Conservation (phyloP, 2,329 filamentous ascomycete species). For the Monosporascus sp. region DNA sequence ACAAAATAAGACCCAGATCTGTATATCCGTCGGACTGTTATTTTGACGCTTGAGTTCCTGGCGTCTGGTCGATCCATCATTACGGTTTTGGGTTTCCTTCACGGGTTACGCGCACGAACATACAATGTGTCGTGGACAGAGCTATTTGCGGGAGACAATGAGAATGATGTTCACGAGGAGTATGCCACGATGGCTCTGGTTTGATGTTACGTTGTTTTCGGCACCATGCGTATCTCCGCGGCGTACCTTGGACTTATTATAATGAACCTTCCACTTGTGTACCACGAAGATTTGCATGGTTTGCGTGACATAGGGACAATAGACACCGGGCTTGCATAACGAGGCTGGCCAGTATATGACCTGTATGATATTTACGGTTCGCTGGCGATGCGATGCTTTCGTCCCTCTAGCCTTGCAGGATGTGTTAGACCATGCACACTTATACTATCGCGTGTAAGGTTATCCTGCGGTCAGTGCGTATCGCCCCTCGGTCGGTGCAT, state of each 20-base stretch:
- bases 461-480: no score
- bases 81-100: conserved; percentile 14
- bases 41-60: conserved; percentile 18
- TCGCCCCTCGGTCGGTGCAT: no score
- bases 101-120: conserved; percentile 11
- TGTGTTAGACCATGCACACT: no score
- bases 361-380: neutral
- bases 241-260: neutral
- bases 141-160: neutral
- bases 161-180: conserved; percentile 7
- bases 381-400: no score
- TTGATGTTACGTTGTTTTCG: neutral
- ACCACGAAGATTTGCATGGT: neutral
- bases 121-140: neutral
- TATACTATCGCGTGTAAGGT: no score
- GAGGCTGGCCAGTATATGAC: no score
- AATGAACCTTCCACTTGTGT: neutral
- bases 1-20: neutral
- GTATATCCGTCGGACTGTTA: conserved; percentile 5
- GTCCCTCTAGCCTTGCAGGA: no score
- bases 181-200: neutral
- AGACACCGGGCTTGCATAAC: no score
- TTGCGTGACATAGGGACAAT: neutral
- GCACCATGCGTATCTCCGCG: neutral
- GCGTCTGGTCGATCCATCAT: conserved; percentile 20